These are phyloP conservation scores for Pyrus betulifolia DNA, from an alignment of 306 rosid species.

Conservation along the genomic window DNA sequence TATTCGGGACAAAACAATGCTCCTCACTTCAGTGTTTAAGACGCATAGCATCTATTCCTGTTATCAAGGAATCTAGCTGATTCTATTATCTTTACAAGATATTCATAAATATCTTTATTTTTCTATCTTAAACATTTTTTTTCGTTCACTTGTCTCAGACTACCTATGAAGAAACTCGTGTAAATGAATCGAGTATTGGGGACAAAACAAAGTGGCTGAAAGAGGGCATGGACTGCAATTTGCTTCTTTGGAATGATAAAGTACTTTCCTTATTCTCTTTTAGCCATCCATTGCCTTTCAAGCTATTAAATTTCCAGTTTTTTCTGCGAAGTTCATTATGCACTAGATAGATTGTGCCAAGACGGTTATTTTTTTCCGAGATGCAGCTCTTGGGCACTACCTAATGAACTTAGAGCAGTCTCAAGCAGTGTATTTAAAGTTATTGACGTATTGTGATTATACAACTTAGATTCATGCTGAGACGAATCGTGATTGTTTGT, in stretches of 20 bases:
- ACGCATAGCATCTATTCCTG: constrained; percentile 3
- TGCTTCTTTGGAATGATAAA: constrained; percentile 86
- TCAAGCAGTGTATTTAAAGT: constrained; percentile 6
- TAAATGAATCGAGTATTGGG: constrained; percentile 57
- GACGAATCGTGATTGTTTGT: neutral
- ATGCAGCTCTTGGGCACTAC: neutral
- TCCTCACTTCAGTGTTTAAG: neutral
- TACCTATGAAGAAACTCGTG: constrained; percentile 76
- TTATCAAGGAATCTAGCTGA: constrained; percentile 18
- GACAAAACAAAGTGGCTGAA: constrained; percentile 78
- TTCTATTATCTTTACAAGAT: neutral
- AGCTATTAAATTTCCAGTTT: neutral
- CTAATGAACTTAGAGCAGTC: neutral
- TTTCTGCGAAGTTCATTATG: neutral
- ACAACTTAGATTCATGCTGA: neutral
- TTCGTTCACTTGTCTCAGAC: constrained; percentile 29
- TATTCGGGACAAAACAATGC: no score
- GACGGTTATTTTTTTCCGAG: neutral
- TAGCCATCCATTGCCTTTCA: constrained; percentile 1
- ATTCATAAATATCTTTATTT: constrained; percentile 1
- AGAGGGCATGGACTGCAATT: constrained; percentile 95
- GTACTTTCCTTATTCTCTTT: constrained; percentile 33
- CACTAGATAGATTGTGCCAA: neutral
- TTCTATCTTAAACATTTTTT: neutral
- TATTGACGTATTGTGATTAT: neutral